Conservation (phyloP, 2,329 filamentous ascomycete genomes). For the Colletotrichum sp. region DNA sequence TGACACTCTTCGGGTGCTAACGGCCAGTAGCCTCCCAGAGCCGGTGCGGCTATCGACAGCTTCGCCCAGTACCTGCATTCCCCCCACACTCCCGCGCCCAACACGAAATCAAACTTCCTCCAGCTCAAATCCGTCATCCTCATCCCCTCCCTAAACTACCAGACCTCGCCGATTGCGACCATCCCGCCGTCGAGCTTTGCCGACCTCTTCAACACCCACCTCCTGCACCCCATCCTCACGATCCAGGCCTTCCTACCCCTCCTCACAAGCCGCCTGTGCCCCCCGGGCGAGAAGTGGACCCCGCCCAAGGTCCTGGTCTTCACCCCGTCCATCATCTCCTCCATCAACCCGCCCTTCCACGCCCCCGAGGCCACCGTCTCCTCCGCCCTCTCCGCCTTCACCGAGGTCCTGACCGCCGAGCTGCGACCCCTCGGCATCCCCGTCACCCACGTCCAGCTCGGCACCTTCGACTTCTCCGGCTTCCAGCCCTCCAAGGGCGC, state of each 20-base stretch:
- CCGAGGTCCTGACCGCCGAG: constrained; percentile 80
- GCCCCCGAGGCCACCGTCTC: constrained; percentile 87
- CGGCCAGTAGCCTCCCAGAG: constrained; percentile 64
- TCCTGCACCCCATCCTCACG: constrained; percentile 87
- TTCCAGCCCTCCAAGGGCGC: constrained; percentile 57
- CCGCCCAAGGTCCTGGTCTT: constrained; percentile 77
- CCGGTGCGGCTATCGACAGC: constrained; percentile 71
- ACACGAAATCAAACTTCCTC: constrained; percentile 77
- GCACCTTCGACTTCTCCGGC: constrained; percentile 84
- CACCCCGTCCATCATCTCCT: constrained; percentile 81
- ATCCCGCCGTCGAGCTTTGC: constrained; percentile 85
- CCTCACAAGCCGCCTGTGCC: constrained; percentile 66
- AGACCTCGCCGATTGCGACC: constrained; percentile 83
- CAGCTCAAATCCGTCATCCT: constrained; percentile 81
- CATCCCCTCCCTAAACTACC: constrained; percentile 81
- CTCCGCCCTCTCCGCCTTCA: constrained; percentile 85
- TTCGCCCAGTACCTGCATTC: constrained; percentile 76
- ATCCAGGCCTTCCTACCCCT: constrained; percentile 89
- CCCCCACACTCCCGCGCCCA: constrained; percentile 77
- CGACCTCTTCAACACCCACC: constrained; percentile 89
- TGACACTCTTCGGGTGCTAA: background rate
- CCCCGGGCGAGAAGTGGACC: constrained; percentile 52
- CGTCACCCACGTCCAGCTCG: constrained; percentile 87
- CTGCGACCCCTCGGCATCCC: constrained; percentile 76
- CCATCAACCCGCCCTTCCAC: constrained; percentile 80